These are phyloP conservation scores for Colletotrichum australisinense DNA, from an alignment of 2,329 filamentous ascomycete species.

Conservation along the genomic window DNA sequence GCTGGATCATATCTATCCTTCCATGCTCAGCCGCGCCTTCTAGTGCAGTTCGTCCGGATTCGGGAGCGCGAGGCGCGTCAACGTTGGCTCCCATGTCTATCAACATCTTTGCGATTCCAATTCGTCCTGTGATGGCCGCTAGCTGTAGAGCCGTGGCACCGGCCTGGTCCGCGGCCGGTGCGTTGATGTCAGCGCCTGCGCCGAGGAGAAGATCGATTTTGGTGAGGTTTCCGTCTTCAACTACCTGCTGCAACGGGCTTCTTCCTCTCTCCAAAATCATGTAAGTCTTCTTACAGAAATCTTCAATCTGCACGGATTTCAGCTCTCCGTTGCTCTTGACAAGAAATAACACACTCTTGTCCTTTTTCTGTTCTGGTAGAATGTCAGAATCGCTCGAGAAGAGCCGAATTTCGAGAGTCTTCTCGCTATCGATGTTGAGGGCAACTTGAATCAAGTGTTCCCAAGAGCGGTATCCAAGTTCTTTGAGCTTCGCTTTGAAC, in stretches of 20 bases:
- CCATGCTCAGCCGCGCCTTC: slow-evolving; percentile 20
- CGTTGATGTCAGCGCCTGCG: neutral
- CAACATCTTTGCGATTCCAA: neutral
- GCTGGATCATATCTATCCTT: neutral
- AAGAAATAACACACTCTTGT: too few species aligned
- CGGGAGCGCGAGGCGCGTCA: neutral
- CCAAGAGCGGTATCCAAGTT: too few species aligned
- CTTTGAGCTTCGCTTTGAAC: too few species aligned
- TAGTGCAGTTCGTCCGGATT: neutral
- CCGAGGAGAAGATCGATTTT: neutral
- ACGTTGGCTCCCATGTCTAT: neutral
- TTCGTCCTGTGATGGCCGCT: neutral
- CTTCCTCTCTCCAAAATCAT: too few species aligned
- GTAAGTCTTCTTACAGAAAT: too few species aligned
- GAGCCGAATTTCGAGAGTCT: too few species aligned
- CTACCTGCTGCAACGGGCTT: neutral
- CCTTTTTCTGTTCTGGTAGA: too few species aligned
- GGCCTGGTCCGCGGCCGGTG: fast-evolving
- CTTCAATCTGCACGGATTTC: too few species aligned
- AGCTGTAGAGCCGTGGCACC: slow-evolving; percentile 11
- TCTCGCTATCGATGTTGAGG: too few species aligned
- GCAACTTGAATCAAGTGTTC: too few species aligned
- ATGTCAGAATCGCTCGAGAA: too few species aligned
- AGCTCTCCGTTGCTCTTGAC: too few species aligned
- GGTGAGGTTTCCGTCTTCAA: neutral